Base-by-base conservation (phyloP, 495 filamentous ascomycete genomes). In the Aspergillus bridgeri region DNA sequence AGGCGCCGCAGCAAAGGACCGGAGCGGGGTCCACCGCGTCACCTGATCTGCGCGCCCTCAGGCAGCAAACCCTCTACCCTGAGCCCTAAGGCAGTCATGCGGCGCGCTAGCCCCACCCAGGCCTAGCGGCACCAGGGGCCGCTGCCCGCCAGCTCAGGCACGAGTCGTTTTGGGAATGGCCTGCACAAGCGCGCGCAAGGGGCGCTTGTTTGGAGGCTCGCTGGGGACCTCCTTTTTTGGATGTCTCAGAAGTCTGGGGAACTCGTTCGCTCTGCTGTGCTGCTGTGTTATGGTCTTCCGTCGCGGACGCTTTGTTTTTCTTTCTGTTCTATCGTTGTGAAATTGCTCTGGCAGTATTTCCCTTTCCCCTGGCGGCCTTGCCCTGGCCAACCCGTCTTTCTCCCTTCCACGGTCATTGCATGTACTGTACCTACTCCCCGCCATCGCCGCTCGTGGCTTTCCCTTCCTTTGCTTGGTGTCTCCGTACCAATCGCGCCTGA, bases 181-280 rank as follows among this genome's bases (percentile, higher is more conserved):
- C 27, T 56, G 54, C 58, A 64, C 70, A 77, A 63, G 64, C 75
- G 75, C 75, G 75, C 73, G 70, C 67, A 74, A 75, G 69, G 68
- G 67, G 74, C 73, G 73, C 68, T 70, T 75, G 69, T 69, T 70
- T 70, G 48, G 59, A 38, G 53, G 17, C 53, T 9, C 19, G n/a
- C 47, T 50, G 38, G 56, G 53, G 48, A 69, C 65, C 71, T 73
- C 70, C 70, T 74, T 74, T 73, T 58, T 56, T 19, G 60, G 53
- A 46, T 65, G 59, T 65, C 65, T 59, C 45, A 51, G 56, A 61
- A 62, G 64, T 74, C 63, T 62, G 71, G 70, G 73, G 71, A 72
- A 65, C 51, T 62, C 62, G 50, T 60, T 45, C 56, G 24, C 60
- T 46, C 47, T 54, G 54, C 38, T 44, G 20, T 33, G n/a, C n/a